Base-by-base conservation (phyloP, 192 early-diverging fungal genomes). In the Gryganskiella cystojenkinii region DNA sequence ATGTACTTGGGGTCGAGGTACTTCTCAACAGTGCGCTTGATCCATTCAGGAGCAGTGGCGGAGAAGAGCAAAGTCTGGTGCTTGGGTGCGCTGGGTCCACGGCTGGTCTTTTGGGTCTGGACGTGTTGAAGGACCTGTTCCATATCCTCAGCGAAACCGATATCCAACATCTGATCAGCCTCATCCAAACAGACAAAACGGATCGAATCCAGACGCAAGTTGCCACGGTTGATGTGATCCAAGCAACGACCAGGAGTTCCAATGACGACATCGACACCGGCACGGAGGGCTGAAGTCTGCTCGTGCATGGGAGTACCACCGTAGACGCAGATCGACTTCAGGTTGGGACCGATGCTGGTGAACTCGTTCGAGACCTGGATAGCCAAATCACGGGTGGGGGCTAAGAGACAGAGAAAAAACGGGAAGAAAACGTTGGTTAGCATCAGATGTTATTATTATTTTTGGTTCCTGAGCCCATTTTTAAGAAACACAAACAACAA, bases 301-400 rank as follows among this genome's bases (percentile, higher is more conserved):
- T 92, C 91, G 57, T 89, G 87, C 79, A 96, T 95, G 27, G 94
- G 90, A 2, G 89, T 88, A 67, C 97, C 97, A 58, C 97, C 97
- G 79, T 98, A 98, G 22, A 97, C 89, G 54, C 92, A 90, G 30
- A 90, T 61, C 0, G 88, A 79, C 60, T 80, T 80, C 59, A 96
- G 82, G 75, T 84, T 85, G 22, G 86, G 86, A 7, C 88, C 82
- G 24, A 95, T 89, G 46, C 70, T 66, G 64, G 83, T 86, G 52
- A 87, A 94, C 53, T 95, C 95, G 35, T 93, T 91, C 62, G 90
- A 92, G 52, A 96, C 92, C 81, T 96, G 95, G 40, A 95, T 91
- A 14, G 95, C 95, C 52, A 96, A 86, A 84, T 96, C 95, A 64
- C 95, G 90, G 17, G 95, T 96, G 49, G 95, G 95, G 9, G 91